These are phyloP conservation scores for Penicillium atrosanguineum DNA, from an alignment of 495 filamentous ascomycete species.

Conservation along the genomic window DNA sequence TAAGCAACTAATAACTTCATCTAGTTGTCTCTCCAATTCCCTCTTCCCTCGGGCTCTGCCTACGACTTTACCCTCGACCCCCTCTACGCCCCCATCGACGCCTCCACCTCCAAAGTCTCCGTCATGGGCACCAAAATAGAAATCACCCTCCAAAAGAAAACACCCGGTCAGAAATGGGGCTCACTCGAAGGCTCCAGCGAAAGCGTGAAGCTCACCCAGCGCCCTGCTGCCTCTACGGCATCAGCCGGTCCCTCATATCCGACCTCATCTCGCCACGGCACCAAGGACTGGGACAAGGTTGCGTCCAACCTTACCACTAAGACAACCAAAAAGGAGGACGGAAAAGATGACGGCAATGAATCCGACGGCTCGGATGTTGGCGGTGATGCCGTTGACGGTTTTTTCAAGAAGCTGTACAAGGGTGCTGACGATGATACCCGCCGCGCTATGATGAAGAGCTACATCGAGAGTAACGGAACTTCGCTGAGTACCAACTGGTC, in stretches of 20 bases:
- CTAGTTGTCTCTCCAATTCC: constrained; percentile 65
- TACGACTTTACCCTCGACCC: constrained; percentile 70
- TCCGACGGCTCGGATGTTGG: constrained; percentile 58
- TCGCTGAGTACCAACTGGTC: constrained; percentile 90
- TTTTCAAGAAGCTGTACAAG: constrained; percentile 92
- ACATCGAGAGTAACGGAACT: constrained; percentile 87
- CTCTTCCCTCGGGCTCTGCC: constrained; percentile 54
- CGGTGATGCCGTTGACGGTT: constrained; percentile 71
- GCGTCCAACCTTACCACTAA: constrained; percentile 54
- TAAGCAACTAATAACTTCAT: background rate
- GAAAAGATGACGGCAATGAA: constrained; percentile 21
- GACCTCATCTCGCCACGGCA: constrained; percentile 78
- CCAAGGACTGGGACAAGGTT: constrained; percentile 92
- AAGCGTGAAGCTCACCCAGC: constrained; percentile 28
- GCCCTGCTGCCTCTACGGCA: constrained; percentile 21
- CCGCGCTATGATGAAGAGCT: constrained; percentile 98
- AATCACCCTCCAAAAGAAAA: constrained; percentile 67
- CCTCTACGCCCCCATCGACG: constrained; percentile 65
- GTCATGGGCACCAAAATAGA: constrained; percentile 84
- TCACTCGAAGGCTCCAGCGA: constrained; percentile 55
- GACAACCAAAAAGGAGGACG: constrained; percentile 27
- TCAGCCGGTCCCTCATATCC: constrained; percentile 66
- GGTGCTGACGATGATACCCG: constrained; percentile 74
- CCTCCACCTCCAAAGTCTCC: constrained; percentile 54
- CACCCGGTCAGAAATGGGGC: constrained; percentile 71